Base-by-base conservation (phyloP, 1,139 yeast species). In the Yamadazyma buinensis region DNA sequence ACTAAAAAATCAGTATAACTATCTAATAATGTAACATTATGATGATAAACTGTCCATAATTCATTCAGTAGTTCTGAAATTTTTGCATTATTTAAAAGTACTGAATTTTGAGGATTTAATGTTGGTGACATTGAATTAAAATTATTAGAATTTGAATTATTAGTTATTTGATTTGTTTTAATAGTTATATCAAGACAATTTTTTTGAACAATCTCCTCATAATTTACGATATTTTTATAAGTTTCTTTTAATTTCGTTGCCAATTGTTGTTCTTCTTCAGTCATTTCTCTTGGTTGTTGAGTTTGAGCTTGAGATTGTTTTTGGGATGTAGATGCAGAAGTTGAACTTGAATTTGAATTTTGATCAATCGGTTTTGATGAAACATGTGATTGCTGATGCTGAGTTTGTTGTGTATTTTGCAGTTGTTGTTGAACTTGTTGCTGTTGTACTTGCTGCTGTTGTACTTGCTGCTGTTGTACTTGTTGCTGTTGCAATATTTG, bases 191-290 rank as follows among this genome's bases (percentile, higher is more conserved):
- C 80, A 14, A 75, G 64, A 55, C 81, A 82, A 41, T 79, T 77
- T 44, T 80, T 80, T 51, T 82, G 90, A 15, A 82, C 77, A 38
- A 77, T 75, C 40, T 79, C 80, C 59, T 82, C 90, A 44, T 72
- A 72, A 44, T 75, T 76, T 35, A 82, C 80, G 32, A 83, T 82
- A 37, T 75, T 67, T 47, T 80, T 80, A 54, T 82, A 83, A 6
- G 87, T 80, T 49, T 82, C 88, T 52, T 83, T 86, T 21, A 82
- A 55, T 48, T 81, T 81, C 4, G 83, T 68, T 4, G 86, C 85
- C 35, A 82, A 61, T 37, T 77, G 78, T 45, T 80, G 88, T 52
- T 82, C 87, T 50, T 81, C 85, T 39, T 75, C 82, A 2, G 79
- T 60, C 63, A 76, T 67, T 15, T 67, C 61, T 28, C 75, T 52